Evolutionary conservation across 495 filamentous ascomycete genomes (phyloP).

Genomic region (Annulohypoxylon bovei): DNA sequence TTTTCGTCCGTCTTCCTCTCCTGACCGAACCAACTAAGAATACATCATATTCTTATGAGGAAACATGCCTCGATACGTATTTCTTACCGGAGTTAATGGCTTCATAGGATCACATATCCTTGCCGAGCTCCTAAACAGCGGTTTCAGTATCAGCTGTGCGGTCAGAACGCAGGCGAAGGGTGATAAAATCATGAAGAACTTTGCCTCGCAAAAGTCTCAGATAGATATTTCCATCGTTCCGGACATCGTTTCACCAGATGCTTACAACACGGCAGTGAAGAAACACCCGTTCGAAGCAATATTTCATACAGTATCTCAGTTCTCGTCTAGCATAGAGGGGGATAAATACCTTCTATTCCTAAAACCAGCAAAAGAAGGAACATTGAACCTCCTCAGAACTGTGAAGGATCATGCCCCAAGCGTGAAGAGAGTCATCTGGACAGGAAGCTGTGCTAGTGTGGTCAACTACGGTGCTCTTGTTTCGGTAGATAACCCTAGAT

Average conservation of each 20-base stretch:
- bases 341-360: not conserved
- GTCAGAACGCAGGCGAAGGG: not conserved
- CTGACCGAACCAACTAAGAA: too few relatives aligned
- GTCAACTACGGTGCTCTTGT: not conserved
- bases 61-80: not conserved
- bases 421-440: not conserved
- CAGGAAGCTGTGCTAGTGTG: not conserved
- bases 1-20: not conserved
- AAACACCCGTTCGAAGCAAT: not conserved
- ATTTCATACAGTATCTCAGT: not conserved
- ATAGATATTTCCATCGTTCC: not conserved
- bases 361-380: not conserved
- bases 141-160: not conserved
- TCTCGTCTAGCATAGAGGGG: not conserved
- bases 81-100: constrained; percentile 3
- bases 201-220: not conserved
- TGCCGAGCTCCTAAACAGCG: not conserved
- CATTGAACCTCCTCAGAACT: not conserved
- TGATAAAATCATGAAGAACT: not conserved
- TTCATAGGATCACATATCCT: not conserved
- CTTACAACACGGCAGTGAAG: not conserved
- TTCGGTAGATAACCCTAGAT: not conserved
- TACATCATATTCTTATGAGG: too few relatives aligned
- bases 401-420: not conserved
- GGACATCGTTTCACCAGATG: not conserved